Base-by-base conservation (phyloP, 768 basidiomycete genomes). In the Macrolepiota dolichaula region DNA sequence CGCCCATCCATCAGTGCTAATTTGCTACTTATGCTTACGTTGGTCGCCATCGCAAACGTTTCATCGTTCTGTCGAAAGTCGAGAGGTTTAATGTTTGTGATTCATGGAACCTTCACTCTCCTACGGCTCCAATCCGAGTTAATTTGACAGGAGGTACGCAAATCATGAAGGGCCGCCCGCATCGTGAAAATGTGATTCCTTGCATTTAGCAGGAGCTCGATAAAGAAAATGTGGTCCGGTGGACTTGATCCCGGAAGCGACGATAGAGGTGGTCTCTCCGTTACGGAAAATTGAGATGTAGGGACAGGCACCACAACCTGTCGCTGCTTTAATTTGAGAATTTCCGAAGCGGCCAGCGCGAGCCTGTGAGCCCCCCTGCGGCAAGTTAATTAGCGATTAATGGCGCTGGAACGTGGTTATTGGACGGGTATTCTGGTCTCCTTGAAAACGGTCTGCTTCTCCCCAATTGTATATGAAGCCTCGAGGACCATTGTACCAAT, bases 351-450 rank as follows among this genome's bases (percentile, higher is more conserved):
- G 17, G 42, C 9, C 42, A 11, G 25, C 25, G 12, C 24, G 12
- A 22, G 19, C 9, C 12, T 49, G 19, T 13, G 25, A 11, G 40
- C 3, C 7, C 9, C 1, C 42, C 12, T 25, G 24, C 35, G 46
- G 42, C 11, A 51, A 51, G 49, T 38, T 57, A 58, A 36, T 29
- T 13, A 22, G 15, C 50, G 57, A 58, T 50, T 51, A 50, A 58
- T 51, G 22, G 15, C 36, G 22, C 47, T 38, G 35, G 37, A 40
- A 27, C 37, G 19, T 57, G 55, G 22, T 57, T 50, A 50, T 58
- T 40, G 35, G 57, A 50, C 57, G 51, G 57, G 57, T 38, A 35
- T 58, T 58, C 57, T 58, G 49, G 57, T 38, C 36, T 50, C 49
- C 57, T 58, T 50, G 37, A 25, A 38, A 12, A 54, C 42, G 42